Evolutionary conservation across 148 eudicot genomes (phyloP), one percentile per base, ranked within the genome.

Genomic region (Gaultheria prostrata): DNA sequence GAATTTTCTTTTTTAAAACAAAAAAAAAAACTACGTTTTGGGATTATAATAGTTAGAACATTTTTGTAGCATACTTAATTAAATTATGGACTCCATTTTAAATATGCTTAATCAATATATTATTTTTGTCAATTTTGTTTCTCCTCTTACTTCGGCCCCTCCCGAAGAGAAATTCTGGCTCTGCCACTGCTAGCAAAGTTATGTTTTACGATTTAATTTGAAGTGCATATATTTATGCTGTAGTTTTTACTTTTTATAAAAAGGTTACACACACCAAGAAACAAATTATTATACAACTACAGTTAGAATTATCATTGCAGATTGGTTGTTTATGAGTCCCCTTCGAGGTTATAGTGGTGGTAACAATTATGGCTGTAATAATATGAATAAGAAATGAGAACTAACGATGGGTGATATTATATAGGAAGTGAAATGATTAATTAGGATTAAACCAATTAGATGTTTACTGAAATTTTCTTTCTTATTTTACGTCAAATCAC

Each of bases 301-400:
- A 71, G 71, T 71, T 7, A 20, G 14, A 71, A 71, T 71, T 71
- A 71, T 71, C 4, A 71, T 71, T 69, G 13, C 73, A 26, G 39
- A 3, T 30, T 35, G 48, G 71, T 65, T 26, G 76, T 71, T 71
- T 33, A 17, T 0, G 33, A 33, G 48, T 71, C 76, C 43, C 76
- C 76, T 71, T 35, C 48, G n/a, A 71, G 17, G 15, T 35, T 5
- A 71, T 7, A 71, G 48, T 61, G 63, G 24, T 57, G 43, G 43
- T 57, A 71, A 71, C 76, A 71, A 71, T 71, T 71, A 71, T 71
- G 46, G 46, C 11, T 71, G 46, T 71, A 71, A 71, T 71, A 1
- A 71, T 33, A 71, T 71, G 76, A 71, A 35, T 35, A 17, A 39
- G 76, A 71, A 17, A 33, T 71, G 46, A 32, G 76, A 71, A 71